Conservation (phyloP, 192 early-diverging fungal genomes). For the Coemansia sp. region DNA sequence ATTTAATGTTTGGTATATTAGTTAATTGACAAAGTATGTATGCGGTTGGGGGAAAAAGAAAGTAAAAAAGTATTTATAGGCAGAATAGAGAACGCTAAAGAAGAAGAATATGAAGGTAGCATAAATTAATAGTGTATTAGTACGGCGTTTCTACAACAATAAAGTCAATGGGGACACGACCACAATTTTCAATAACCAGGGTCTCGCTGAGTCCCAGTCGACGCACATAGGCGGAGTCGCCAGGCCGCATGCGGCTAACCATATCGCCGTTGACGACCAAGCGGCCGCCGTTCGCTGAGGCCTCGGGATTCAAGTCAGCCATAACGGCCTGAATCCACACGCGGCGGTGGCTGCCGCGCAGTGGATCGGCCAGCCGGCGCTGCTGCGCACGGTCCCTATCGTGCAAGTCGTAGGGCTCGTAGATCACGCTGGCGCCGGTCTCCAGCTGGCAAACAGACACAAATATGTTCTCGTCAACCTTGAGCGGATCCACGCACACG, state of each 20-base stretch:
- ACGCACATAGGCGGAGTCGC: constrained; percentile 43
- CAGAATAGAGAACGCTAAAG: not conserved
- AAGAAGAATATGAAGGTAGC: not conserved
- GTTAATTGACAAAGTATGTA: too few species aligned
- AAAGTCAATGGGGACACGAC: constrained; percentile 38
- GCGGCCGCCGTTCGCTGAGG: constrained; percentile 23
- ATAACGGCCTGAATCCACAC: constrained; percentile 43
- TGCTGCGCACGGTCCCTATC: constrained; percentile 18
- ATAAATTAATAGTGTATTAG: constrained; percentile 7
- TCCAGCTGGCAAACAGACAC: constrained; percentile 32
- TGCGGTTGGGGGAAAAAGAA: too few species aligned
- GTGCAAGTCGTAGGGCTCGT: constrained; percentile 36
- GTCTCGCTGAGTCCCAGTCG: constrained; percentile 19
- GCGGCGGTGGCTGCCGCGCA: constrained; percentile 15
- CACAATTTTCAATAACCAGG: constrained; percentile 33
- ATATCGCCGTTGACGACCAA: constrained; percentile 38
- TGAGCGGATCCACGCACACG: constrained; percentile 36
- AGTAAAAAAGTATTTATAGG: not conserved
- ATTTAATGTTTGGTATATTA: too few species aligned
- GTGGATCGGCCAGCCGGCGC: constrained; percentile 9
- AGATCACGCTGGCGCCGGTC: constrained; percentile 8
- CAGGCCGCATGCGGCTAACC: constrained; percentile 28
- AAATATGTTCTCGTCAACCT: constrained; percentile 38
- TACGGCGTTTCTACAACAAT: constrained; percentile 40
- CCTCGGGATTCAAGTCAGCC: constrained; percentile 19